Evolutionary conservation across 768 basidiomycete genomes (phyloP).

Genomic region (Tricholoma saponaceum): DNA sequence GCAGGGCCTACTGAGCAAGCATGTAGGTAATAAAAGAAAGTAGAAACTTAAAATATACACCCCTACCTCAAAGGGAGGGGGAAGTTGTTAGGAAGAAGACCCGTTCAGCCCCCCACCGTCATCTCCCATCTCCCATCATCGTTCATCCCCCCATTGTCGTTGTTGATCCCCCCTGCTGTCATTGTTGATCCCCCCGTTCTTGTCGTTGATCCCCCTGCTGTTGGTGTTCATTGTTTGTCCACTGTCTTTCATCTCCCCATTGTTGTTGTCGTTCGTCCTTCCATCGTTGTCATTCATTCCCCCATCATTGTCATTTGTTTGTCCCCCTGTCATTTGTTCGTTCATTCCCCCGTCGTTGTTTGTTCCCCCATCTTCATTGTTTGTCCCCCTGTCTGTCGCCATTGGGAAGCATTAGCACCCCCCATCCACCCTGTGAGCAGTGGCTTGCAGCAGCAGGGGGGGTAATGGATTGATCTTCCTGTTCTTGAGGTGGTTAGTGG

Average conservation of each 20-base stretch:
- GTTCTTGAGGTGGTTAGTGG: neutral
- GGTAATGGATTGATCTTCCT: neutral
- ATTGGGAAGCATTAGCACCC: neutral
- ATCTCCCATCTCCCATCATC: neutral
- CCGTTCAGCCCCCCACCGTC: neutral
- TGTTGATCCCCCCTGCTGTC: too few relatives aligned
- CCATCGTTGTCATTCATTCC: neutral
- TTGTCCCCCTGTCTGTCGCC: neutral
- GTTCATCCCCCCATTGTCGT: neutral
- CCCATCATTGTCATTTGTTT: neutral
- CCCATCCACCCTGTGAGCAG: neutral
- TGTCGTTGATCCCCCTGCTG: neutral
- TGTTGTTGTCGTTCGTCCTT: neutral
- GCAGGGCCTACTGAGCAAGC: too few relatives aligned
- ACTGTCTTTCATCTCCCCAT: neutral
- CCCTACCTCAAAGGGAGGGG: too few relatives aligned
- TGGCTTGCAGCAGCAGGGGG: neutral
- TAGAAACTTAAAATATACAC: too few relatives aligned
- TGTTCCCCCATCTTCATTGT: neutral
- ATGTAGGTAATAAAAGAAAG: too few relatives aligned
- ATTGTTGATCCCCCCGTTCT: neutral
- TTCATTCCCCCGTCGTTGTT: neutral
- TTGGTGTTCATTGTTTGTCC: too few relatives aligned
- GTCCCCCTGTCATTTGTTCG: neutral
- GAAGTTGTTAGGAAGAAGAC: too few relatives aligned